These are phyloP conservation scores for Castanospermum australe DNA, from an alignment of 306 rosid species.

Conservation along the genomic window DNA sequence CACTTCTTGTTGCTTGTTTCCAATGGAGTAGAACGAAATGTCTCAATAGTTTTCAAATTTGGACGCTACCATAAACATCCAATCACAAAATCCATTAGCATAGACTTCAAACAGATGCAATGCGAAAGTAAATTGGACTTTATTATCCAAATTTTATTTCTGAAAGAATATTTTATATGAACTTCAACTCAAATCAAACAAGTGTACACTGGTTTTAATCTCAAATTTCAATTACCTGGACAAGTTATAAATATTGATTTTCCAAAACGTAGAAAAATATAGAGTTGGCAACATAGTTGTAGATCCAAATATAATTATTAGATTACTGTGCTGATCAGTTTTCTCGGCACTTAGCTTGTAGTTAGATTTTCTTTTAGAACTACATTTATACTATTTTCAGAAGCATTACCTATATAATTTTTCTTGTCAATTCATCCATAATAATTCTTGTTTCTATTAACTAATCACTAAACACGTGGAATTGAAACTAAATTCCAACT, in stretches of 20 bases:
- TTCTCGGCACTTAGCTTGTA: too few species aligned
- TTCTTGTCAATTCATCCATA: too few species aligned
- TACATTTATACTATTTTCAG: too few species aligned
- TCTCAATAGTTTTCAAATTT: slow-evolving; percentile 91
- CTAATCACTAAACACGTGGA: too few species aligned
- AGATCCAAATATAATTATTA: too few species aligned
- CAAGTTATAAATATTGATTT: background rate
- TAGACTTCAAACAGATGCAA: slow-evolving; percentile 8
- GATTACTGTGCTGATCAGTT: too few species aligned
- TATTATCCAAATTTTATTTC: background rate
- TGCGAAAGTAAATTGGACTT: slow-evolving; percentile 13
- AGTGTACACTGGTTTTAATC: background rate
- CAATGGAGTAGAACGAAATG: slow-evolving; percentile 70
- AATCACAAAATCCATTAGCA: slow-evolving; percentile 18
- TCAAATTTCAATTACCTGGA: background rate
- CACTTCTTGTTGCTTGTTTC: slow-evolving; percentile 86
- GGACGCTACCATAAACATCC: slow-evolving; percentile 67
- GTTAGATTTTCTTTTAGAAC: too few species aligned
- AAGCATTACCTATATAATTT: too few species aligned
- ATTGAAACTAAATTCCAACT: too few species aligned
- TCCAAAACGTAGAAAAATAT: background rate
- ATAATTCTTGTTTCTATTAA: too few species aligned
- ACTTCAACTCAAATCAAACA: background rate
- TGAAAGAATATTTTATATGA: slow-evolving; percentile 7
- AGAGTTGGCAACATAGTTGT: too few species aligned